A percentile compares a stretch with the other conserved stretches of the same genome.
Conservation (phyloP, 139 green algal species). For the Chlamydomonas sp. region DNA sequence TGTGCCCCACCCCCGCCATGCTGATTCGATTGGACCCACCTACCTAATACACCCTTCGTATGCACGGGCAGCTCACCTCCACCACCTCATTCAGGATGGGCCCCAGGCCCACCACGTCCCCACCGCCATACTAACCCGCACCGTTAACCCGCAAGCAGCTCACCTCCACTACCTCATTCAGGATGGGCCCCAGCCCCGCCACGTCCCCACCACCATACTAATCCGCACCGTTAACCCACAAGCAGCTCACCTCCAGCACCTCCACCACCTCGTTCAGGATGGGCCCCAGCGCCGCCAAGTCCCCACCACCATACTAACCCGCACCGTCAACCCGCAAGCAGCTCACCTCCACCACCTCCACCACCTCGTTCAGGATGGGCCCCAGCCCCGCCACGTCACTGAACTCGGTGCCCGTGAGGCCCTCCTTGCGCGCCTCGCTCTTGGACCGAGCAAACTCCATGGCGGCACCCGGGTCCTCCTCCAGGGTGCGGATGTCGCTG, state of each 20-base stretch:
- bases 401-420: conserved; percentile 87
- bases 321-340: too few relatives aligned
- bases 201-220: background rate
- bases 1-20: background rate
- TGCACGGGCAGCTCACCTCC: background rate
- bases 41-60: conserved; percentile 8
- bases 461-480: conserved; percentile 81
- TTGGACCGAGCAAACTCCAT: conserved; percentile 96
- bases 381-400: conserved; percentile 94
- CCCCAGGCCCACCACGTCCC: too few relatives aligned
- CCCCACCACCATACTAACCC: too few relatives aligned
- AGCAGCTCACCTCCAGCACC: conserved; percentile 21
- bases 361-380: conserved; percentile 84
- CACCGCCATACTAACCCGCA: too few relatives aligned
- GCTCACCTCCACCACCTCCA: conserved; percentile 63
- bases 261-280: background rate
- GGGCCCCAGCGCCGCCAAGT: too few relatives aligned
- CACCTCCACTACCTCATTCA: background rate
- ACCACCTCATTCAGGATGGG: background rate
- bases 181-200: background rate
- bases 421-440: conserved; percentile 85
- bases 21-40: too few relatives aligned
- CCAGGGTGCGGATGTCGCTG: conserved; percentile 72
- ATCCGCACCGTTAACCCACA: background rate
- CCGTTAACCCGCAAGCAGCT: too few relatives aligned